Evolutionary conservation across 768 basidiomycete species (phyloP).

Genomic region (Suillus bovinus): DNA sequence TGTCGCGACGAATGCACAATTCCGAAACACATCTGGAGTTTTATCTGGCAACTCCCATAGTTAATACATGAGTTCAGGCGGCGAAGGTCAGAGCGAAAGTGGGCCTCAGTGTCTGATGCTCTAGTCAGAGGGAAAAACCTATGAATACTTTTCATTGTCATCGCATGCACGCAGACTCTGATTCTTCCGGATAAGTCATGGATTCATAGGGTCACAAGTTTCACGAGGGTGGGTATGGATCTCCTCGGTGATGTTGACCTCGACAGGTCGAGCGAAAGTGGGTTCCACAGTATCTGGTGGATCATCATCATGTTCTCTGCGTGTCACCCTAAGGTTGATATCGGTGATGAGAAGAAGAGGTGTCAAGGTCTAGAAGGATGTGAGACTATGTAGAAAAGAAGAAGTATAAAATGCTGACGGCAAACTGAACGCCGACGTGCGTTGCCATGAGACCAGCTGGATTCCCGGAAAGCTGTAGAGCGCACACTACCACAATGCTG

Average conservation of each 20-base stretch:
- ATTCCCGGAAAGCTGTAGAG: slow-evolving; percentile 5
- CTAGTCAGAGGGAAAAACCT: not conserved
- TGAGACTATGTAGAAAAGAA: not conserved
- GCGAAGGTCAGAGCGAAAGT: too few relatives aligned
- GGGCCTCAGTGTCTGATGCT: too few relatives aligned
- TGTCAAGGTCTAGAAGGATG: not conserved
- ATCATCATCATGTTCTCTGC: not conserved
- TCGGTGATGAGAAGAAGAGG: not conserved
- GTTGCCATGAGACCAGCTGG: not conserved
- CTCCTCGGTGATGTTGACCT: not conserved
- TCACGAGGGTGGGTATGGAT: too few relatives aligned
- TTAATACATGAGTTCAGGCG: too few relatives aligned
- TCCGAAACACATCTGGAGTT: too few relatives aligned
- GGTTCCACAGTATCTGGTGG: not conserved
- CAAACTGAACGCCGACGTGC: slow-evolving; percentile 1
- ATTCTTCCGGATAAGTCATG: not conserved
- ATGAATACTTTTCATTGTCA: not conserved
- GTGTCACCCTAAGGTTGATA: not conserved
- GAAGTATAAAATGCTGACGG: not conserved
- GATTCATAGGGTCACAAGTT: too few relatives aligned
- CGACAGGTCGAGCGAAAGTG: not conserved
- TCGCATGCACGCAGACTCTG: not conserved
- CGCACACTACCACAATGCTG: slow-evolving; percentile 15
- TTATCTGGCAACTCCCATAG: too few relatives aligned
- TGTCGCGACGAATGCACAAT: too few relatives aligned